These are phyloP conservation scores for Wickerhamiella dianesei DNA, from an alignment of 805 yeast species.

Conservation along the genomic window DNA sequence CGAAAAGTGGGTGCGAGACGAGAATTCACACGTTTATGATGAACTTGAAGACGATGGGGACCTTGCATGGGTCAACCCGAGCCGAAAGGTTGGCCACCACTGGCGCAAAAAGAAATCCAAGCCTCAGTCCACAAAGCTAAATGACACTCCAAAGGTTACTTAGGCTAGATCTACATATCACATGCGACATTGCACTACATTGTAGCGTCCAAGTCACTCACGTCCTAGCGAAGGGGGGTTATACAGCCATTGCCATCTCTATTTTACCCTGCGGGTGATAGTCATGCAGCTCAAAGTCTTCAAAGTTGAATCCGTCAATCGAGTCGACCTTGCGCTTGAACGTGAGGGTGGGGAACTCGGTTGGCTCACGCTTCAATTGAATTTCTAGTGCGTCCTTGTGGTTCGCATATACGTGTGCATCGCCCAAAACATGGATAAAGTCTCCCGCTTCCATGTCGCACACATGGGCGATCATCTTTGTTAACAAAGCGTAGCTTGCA, in stretches of 20 bases:
- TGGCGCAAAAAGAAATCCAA: background rate
- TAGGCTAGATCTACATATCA: too few relatives aligned
- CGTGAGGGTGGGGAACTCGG: conserved; percentile 61
- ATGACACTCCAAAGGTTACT: too few relatives aligned
- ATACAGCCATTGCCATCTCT: conserved; percentile 96
- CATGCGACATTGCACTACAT: too few relatives aligned
- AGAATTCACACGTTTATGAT: background rate
- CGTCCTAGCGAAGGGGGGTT: conserved; percentile 18
- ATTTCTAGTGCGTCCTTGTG: conserved; percentile 83
- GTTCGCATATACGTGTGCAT: conserved; percentile 86
- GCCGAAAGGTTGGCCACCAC: background rate
- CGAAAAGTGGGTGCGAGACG: background rate
- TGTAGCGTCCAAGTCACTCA: too few relatives aligned
- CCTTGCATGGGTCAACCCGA: background rate
- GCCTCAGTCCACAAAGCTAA: background rate
- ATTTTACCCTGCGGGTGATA: conserved; percentile 75
- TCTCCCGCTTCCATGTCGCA: conserved; percentile 93
- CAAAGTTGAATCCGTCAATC: conserved; percentile 80
- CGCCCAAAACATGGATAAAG: conserved; percentile 90
- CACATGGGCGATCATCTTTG: conserved; percentile 92
- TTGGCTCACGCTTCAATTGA: conserved; percentile 65
- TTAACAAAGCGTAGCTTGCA: conserved; percentile 86
- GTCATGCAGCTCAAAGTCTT: conserved; percentile 69
- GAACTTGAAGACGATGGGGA: background rate
- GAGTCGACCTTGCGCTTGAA: conserved; percentile 52